phyloP scores from a whole-genome alignment of 139 green algal genomes.

The Coelastrella sp. region DNA sequence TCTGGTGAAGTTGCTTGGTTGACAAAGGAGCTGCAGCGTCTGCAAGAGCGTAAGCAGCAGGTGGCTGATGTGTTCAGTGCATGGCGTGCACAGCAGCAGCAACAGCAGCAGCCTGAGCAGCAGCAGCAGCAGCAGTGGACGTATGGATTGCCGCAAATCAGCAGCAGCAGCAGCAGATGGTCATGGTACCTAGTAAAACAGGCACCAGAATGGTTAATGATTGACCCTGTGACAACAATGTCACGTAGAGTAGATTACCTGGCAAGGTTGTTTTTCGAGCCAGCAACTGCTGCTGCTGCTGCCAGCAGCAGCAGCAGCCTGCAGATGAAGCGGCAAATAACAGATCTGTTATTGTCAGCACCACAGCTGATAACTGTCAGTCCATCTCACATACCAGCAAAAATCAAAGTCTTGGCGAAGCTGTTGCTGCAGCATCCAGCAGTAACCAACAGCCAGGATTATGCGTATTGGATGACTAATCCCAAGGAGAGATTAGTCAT shows the following conservation, averaged over 20 bases:
- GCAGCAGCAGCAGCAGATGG: neutral
- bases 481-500: neutral
- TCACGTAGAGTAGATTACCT: neutral
- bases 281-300: too few relatives aligned
- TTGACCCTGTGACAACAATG: neutral
- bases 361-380: conserved; percentile 7
- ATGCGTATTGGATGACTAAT: neutral
- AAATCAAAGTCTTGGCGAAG: neutral
- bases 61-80: neutral
- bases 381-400: neutral
- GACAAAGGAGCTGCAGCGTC: neutral
- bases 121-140: neutral
- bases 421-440: conserved; percentile 5
- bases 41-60: neutral
- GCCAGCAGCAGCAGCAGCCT: too few relatives aligned
- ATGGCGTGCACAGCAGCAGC: neutral
- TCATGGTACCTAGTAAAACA: neutral
- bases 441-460: neutral
- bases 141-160: neutral
- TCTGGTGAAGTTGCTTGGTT: neutral
- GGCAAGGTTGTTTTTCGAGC: neutral
- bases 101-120: neutral
- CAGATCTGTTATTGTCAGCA: neutral
- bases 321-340: neutral
- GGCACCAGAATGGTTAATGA: neutral